Conservation (phyloP, 305 asterid species). For the Rubia balearica region DNA sequence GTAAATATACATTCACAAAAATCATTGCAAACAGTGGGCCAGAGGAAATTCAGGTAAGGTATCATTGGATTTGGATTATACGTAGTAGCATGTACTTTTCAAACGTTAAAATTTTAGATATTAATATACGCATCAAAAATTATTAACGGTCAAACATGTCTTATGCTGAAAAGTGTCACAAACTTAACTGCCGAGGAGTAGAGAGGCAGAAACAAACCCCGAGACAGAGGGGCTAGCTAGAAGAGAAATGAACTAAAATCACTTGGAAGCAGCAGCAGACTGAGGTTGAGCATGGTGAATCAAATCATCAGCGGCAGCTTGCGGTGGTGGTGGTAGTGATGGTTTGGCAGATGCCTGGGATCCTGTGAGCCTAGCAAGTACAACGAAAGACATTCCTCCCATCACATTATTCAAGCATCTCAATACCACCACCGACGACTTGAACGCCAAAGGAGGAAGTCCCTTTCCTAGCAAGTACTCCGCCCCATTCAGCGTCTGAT, state of each 20-base stretch:
- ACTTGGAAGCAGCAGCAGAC: conserved; percentile 1
- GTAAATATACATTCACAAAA: no score
- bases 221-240: no score
- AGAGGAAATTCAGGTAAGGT: no score
- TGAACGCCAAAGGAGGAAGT: conserved; percentile 28
- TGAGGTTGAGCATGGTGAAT: neutral
- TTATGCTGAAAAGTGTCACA: no score
- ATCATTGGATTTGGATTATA: no score
- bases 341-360: conserved; percentile 23
- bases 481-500: conserved; percentile 39
- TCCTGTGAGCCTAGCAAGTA: conserved; percentile 43
- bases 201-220: neutral
- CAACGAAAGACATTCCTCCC: conserved; percentile 46
- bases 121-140: no score
- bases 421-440: conserved; percentile 33
- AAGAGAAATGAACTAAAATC: neutral
- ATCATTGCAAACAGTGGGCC: no score
- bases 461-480: conserved; percentile 41
- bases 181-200: no score
- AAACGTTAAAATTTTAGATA: no score
- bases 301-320: neutral
- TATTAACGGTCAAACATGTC: no score
- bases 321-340: neutral
- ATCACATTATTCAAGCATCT: conserved; percentile 41
- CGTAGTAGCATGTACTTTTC: no score